phyloP scores from a whole-genome alignment of 306 rosid genomes.

The Echinosophora koreensis region DNA sequence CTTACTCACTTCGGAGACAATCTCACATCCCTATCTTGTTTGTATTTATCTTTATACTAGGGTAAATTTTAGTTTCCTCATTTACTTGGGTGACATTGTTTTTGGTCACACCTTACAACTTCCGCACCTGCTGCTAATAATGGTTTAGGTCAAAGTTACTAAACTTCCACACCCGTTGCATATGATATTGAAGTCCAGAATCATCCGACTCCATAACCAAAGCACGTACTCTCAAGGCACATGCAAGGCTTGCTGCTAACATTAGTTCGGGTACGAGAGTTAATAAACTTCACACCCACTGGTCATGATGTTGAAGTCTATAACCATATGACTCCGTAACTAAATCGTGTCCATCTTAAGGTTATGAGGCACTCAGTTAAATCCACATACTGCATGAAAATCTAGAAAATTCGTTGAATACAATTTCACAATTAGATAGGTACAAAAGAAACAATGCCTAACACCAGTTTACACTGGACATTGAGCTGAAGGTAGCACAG shows the following conservation, averaged over 20 bases:
- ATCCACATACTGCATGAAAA: conserved; percentile 7
- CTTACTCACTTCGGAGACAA: too few species aligned
- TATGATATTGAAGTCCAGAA: not conserved
- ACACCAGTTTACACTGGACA: conserved; percentile 33
- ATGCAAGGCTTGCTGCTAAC: not conserved
- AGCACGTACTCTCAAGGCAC: not conserved
- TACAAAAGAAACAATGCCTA: conserved; percentile 33
- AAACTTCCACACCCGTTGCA: not conserved
- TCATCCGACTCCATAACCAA: not conserved
- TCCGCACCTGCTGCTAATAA: not conserved
- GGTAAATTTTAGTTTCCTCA: not conserved
- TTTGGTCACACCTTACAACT: not conserved
- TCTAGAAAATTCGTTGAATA: conserved; percentile 38
- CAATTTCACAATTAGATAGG: conserved; percentile 4
- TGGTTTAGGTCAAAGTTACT: not conserved
- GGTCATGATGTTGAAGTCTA: conserved; percentile 20
- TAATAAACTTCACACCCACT: not conserved
- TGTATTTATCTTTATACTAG: not conserved
- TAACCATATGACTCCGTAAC: not conserved
- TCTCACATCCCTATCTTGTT: too few species aligned
- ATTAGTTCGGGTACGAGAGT: not conserved
- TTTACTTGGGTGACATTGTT: not conserved
- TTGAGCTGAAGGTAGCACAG: conserved; percentile 42
- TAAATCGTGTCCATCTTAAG: not conserved
- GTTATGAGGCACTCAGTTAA: conserved; percentile 15